Evolutionary conservation across 176 grass and related monocot species (phyloP).

Genomic region (Raddia guianensis): DNA sequence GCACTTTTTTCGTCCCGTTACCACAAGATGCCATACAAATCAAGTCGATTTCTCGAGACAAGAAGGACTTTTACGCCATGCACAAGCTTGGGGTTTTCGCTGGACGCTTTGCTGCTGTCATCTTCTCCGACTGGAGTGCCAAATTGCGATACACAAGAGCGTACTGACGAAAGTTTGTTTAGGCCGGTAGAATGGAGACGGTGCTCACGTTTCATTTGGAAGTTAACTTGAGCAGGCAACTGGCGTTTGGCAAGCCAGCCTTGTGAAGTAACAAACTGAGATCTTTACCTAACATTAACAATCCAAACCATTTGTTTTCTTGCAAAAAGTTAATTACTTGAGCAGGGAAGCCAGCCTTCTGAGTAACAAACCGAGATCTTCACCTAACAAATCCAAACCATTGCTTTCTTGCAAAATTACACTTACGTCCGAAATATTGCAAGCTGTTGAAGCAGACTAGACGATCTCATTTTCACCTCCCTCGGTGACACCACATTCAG

Average conservation of each 20-base stretch:
- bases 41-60: not conserved
- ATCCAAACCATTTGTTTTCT: not conserved
- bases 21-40: not conserved
- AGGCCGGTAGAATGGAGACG: not conserved
- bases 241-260: not conserved
- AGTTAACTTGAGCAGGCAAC: not conserved
- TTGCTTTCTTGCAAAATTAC: not conserved
- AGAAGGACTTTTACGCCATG: not conserved
- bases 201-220: constrained; percentile 20
- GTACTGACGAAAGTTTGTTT: not conserved
- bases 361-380: too few species aligned
- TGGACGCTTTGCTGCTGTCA: constrained; percentile 19
- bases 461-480: not conserved
- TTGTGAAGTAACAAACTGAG: not conserved
- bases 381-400: not conserved
- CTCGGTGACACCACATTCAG: not conserved
- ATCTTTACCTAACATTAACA: too few species aligned
- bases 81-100: not conserved
- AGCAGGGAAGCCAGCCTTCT: too few species aligned
- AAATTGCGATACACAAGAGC: not conserved
- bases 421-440: not conserved
- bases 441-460: not conserved
- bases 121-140: constrained; percentile 28
- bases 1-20: not conserved
- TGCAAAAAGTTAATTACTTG: not conserved